Evolutionary conservation across 1,139 yeast genomes (phyloP), one percentile per base, ranked within the genome.

Genomic region (Yamadazyma spencermartinsiae): DNA sequence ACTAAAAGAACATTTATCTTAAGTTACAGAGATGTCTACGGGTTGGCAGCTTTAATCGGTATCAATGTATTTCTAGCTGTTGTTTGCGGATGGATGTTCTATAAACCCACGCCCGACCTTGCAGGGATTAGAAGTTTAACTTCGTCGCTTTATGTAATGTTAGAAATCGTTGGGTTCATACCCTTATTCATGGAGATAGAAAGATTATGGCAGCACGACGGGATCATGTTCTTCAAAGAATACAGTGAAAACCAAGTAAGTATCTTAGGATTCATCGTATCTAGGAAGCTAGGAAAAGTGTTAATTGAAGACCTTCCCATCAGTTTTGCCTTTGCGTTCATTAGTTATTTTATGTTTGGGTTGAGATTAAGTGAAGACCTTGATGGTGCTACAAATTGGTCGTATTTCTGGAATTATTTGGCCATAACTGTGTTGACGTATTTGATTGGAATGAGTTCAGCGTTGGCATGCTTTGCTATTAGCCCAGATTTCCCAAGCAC

Each of bases 321-420:
- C 36, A 74, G 87, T 0, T 49, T 84, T 7, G 54, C 79, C 0
- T 86, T 76, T 58, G 71, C 88, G 0, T 46, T 69, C 0, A 76
- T 84, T 18, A 76, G 87, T 0, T 87, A 82, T 52, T 87, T 82
- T 60, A 83, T 87, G 94, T 78, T 79, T 68, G 96, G 95, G 0
- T 64, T 87, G 20, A 61, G 86, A 31, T 33, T 52, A 14, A 52
- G 56, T 13, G 54, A 52, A 5, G 45, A 43, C 2, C 44, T 42
- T 2, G 54, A 47, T 9, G 55, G 52, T 19, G 43, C 55, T 4
- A 52, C 51, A 31, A 32, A 34, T 16, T 44, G 38, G 40, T 47
- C 56, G 4, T 57, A 54, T 39, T 87, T 84, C 52, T 85, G 83
- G 46, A 69, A 78, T 3, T 87, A 75, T 57, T 80, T 83, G 56